A percentile compares a stretch with the other conserved stretches of the same genome.
phyloP scores from a whole-genome alignment of 257 asterid species.

The Solanum piurae region DNA sequence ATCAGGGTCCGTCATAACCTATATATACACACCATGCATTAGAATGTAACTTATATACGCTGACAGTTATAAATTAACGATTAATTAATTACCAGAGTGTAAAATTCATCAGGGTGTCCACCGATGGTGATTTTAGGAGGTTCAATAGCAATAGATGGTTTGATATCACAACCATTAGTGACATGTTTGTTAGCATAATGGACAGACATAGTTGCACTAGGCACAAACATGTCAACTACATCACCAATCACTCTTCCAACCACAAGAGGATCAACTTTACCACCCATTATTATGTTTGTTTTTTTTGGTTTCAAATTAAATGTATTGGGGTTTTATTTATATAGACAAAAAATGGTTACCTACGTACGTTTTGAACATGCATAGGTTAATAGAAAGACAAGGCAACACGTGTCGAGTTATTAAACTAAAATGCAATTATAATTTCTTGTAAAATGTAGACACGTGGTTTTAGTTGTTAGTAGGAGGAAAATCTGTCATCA shows the following conservation, averaged over 20 bases:
- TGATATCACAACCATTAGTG: constrained; percentile 50
- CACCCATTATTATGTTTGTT: constrained; percentile 6
- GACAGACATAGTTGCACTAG: constrained; percentile 42
- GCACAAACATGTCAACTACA: constrained; percentile 57
- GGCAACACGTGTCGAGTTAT: constrained; percentile 22
- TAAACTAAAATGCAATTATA: neutral
- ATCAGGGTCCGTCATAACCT: constrained; percentile 81
- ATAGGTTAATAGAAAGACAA: constrained; percentile 25
- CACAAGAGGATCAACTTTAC: constrained; percentile 37
- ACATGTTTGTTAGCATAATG: constrained; percentile 37
- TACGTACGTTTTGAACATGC: constrained; percentile 37
- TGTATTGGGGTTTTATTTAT: neutral
- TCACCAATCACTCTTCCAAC: constrained; percentile 62
- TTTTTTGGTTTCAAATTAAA: too few relatives aligned
- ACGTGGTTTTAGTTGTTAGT: neutral
- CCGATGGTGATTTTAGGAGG: constrained; percentile 38
- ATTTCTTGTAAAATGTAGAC: neutral
- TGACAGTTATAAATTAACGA: neutral
- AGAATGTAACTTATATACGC: neutral
- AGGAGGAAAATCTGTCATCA: neutral
- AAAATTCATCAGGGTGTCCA: constrained; percentile 30
- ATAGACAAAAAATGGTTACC: neutral
- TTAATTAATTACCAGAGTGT: constrained; percentile 29
- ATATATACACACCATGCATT: neutral
- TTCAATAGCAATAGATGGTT: constrained; percentile 37